A percentile compares a stretch with the other conserved stretches of the same genome.
Evolutionary conservation across 2,329 filamentous ascomycete species (phyloP).

Genomic region (Paracoccidioides lutzii): DNA sequence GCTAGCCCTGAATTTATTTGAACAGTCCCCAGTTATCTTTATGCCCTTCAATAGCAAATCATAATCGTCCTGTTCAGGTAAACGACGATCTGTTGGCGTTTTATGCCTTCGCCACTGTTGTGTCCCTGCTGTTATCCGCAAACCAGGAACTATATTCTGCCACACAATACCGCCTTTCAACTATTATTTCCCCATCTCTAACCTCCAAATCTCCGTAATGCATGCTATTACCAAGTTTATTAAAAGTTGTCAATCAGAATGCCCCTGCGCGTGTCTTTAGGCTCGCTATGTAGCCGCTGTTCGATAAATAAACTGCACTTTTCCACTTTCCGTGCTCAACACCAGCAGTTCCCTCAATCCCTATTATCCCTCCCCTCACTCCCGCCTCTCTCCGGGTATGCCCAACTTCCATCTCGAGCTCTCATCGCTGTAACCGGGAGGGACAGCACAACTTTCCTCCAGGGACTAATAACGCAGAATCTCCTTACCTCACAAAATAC

Average conservation of each 20-base stretch:
- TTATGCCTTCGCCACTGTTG: not conserved
- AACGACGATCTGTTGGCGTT: not conserved
- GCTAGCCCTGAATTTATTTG: not conserved
- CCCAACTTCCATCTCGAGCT: slow-evolving; percentile 54
- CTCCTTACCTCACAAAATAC: slow-evolving; percentile 35
- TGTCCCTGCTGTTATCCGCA: not conserved
- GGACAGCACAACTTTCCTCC: slow-evolving; percentile 72
- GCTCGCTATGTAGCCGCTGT: slow-evolving; percentile 21
- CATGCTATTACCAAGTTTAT: not conserved
- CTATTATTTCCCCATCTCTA: not conserved
- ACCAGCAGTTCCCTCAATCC: not conserved
- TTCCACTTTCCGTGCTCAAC: slow-evolving; percentile 15
- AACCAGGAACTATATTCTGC: not conserved
- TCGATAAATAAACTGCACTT: slow-evolving; percentile 18
- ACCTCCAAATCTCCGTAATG: not conserved
- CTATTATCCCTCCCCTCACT: slow-evolving; percentile 17
- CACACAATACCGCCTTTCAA: not conserved
- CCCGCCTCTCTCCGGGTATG: slow-evolving; percentile 34
- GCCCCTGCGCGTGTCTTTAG: slow-evolving; percentile 16
- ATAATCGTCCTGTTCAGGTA: not conserved
- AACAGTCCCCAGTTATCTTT: not conserved
- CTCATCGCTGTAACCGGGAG: slow-evolving; percentile 67
- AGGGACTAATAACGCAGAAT: slow-evolving; percentile 72
- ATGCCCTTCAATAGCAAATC: not conserved
- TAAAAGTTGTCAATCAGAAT: slow-evolving; percentile 16